Evolutionary conservation across 2,329 filamentous ascomycete genomes (phyloP), one percentile per base, ranked within the genome.

Genomic region (Alternaria conjuncta): DNA sequence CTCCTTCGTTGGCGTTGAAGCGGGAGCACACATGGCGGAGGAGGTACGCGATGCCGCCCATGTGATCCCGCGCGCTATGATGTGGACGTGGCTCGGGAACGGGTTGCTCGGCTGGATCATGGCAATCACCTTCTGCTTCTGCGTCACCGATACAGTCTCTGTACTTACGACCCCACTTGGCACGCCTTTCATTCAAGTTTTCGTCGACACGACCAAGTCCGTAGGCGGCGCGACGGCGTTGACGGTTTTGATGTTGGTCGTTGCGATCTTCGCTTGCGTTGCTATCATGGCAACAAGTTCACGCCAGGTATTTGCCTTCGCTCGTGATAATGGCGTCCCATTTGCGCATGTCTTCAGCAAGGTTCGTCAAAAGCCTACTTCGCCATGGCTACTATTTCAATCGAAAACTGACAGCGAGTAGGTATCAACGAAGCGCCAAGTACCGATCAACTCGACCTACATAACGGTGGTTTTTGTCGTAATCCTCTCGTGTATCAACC

Each of bases 351-450:
- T 57, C 6, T 68, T 68, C 55, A 63, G 63, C 43, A 60, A 68
- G 50, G 69, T 82, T 32, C 36, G 77, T 78, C 23, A 64, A 75
- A 15, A 71, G 83, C n/a, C 74, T 83, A 20, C 78, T 1, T 69
- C 7, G 18, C 3, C 26, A 21, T 13, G 2, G 84, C 36, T 20
- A 82, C 8, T 3, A 11, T 11, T 18, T 15, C 15, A 6, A 55
- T 0, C 43, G 50, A 5, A 20, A 26, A 21, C 36, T 47, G 26
- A 60, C 54, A 9, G 18, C 11, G 11, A 28, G 10, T 47, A 73
- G 71, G 60, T 71, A n/a, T 60, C 63, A 9, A 68, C 70, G 6
- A 67, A 23, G 11, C 65, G 43, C 6, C 62, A 72, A 18, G 69
- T 77, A 9, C 75, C 75, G 9, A 51, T 76, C 18, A 73, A 74